Base-by-base conservation (phyloP, 2,329 filamentous ascomycete species). In the Ceratocystis alfenasii region DNA sequence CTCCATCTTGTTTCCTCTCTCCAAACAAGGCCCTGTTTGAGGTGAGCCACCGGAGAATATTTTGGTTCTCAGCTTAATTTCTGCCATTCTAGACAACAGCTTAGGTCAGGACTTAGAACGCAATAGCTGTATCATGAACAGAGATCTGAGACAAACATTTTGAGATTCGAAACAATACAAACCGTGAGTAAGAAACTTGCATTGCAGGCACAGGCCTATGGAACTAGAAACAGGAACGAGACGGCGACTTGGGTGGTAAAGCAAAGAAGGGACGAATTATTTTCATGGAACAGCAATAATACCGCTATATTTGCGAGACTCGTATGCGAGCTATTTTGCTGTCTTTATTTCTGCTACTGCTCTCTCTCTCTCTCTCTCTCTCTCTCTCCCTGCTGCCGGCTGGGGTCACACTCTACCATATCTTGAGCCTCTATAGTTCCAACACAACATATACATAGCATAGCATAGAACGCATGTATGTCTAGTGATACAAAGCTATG, bases 71-170 rank as follows among this genome's bases (percentile, higher is more conserved):
- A 59, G 28, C 53, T 57, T 28, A 6, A 22, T 59, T 15, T 30
- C 53, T 33, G 7, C 28, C 25, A n/a, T 30, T 59, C 25, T 33
- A 3, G 36, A 41, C 36, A 41, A 41, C 36, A 12, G 10, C 36
- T 41, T 4, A 41, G 36, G 36, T 0, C 22, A 55, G 50, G 3
- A 17, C 45, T 25, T 8, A 20, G 36, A 41, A 41, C 17, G n/a
- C 46, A 20, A 25, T 8, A n/a, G 17, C 4, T 28, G 53, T 57
- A 57, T 57, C 53, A 57, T 15, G 25, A 33, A 59, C 53, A 59
- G 4, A 59, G 53, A 59, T 59, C 53, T 59, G 53, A 59, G 53
- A 59, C 53, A 59, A 59, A 59, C 53, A 59, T 30, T 59, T 33
- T 33, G 28, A 59, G 53, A 59, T 59, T 59, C 53, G 28, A 59